A percentile compares a stretch with the other conserved stretches of the same genome.
phyloP scores from a whole-genome alignment of 352 stramenopile species.

The Phytophthora constricta region DNA sequence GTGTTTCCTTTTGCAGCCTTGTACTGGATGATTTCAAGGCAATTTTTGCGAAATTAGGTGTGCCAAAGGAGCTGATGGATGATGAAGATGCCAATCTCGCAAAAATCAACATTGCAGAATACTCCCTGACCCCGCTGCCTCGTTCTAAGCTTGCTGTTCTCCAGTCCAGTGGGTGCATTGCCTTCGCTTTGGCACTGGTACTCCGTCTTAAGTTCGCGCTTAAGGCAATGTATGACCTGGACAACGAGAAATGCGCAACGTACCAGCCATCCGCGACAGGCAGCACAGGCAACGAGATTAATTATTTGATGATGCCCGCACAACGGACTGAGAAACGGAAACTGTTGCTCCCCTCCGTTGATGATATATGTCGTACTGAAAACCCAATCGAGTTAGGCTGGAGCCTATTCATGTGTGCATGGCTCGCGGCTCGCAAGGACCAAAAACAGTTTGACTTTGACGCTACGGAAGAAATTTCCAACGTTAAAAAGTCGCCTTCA shows the following conservation, averaged over 20 bases:
- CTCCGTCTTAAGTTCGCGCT: slow-evolving; percentile 79
- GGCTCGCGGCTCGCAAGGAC: slow-evolving; percentile 61
- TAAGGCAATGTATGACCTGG: slow-evolving; percentile 69
- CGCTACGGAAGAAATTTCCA: slow-evolving; percentile 24
- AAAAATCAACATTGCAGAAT: slow-evolving; percentile 45
- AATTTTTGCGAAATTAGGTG: slow-evolving; percentile 45
- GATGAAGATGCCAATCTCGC: slow-evolving; percentile 60
- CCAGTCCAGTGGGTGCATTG: slow-evolving; percentile 30
- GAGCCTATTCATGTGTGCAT: slow-evolving; percentile 67
- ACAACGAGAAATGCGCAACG: slow-evolving; percentile 84
- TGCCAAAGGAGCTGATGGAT: slow-evolving; percentile 45
- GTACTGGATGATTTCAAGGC: slow-evolving; percentile 64
- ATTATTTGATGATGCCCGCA: slow-evolving; percentile 33
- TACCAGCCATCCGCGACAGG: slow-evolving; percentile 67
- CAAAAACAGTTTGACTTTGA: slow-evolving; percentile 79
- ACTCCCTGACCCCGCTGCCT: slow-evolving; percentile 19
- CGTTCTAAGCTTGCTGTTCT: slow-evolving; percentile 14
- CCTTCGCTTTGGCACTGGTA: slow-evolving; percentile 72
- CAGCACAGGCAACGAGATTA: slow-evolving; percentile 35
- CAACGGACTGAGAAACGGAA: slow-evolving; percentile 29
- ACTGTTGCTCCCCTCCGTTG: slow-evolving; percentile 37
- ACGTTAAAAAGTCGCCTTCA: slow-evolving; percentile 12
- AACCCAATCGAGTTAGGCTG: slow-evolving; percentile 56
- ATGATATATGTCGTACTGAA: slow-evolving; percentile 42
- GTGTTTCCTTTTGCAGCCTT: slow-evolving; percentile 35